These are phyloP conservation scores for Plectosphaerella cucumerina DNA, from an alignment of 2,329 filamentous ascomycete genomes.

Conservation along the genomic window DNA sequence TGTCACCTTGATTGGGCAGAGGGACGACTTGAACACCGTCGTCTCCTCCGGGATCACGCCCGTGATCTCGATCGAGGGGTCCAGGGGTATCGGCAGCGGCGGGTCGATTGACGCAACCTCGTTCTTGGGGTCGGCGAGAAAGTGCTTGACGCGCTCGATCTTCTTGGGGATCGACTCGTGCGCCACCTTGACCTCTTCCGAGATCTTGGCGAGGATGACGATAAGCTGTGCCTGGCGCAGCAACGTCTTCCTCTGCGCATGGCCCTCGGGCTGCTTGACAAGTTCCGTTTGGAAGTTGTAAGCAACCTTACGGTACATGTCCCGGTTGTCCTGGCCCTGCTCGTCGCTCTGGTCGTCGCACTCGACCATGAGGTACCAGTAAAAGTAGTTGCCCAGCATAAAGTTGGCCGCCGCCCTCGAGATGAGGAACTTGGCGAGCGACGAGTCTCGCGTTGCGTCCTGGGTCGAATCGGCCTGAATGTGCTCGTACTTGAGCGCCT, in stretches of 20 bases:
- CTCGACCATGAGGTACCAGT: conserved; percentile 99
- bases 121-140: conserved; percentile 83
- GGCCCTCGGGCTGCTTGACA: conserved; percentile 65
- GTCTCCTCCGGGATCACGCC: conserved; percentile 81
- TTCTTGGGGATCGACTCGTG: conserved; percentile 76
- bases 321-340: conserved; percentile 69
- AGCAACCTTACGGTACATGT: conserved; percentile 87
- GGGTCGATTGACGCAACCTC: conserved; percentile 80
- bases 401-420: conserved; percentile 84
- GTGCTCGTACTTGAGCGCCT: conserved; percentile 91
- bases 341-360: conserved; percentile 80
- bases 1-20: conserved; percentile 85
- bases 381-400: conserved; percentile 87
- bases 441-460: conserved; percentile 69
- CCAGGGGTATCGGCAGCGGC: conserved; percentile 81
- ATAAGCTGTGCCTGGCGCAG: conserved; percentile 87
- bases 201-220: conserved; percentile 80
- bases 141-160: conserved; percentile 78
- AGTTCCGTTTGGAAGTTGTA: conserved; percentile 95
- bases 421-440: conserved; percentile 84
- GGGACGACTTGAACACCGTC: conserved; percentile 90
- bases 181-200: conserved; percentile 79
- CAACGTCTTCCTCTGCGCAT: conserved; percentile 70
- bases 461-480: conserved; percentile 54
- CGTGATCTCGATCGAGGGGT: conserved; percentile 74